Conservation (phyloP, 148 eudicot genomes). For the Amaranthus cruentus region DNA sequence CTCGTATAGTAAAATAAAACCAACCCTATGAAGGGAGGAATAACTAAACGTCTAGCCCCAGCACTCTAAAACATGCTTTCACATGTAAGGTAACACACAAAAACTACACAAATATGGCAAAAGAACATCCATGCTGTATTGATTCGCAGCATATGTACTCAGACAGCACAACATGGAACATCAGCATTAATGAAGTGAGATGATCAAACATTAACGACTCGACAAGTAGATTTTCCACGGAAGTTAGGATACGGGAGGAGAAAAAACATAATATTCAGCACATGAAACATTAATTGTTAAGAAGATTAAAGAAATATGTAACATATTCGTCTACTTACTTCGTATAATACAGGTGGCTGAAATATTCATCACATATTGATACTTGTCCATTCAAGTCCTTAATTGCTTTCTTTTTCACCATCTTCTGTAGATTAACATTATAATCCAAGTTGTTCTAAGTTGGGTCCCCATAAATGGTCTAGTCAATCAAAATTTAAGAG, state of each 20-base stretch:
- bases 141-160: not conserved
- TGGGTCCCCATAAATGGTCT: slow-evolving; percentile 7
- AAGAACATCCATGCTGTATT: not conserved
- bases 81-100: not conserved
- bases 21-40: not conserved
- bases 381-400: slow-evolving; percentile 10
- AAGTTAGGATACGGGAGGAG: slow-evolving; percentile 1
- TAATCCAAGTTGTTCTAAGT: not conserved
- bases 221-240: slow-evolving; percentile 13
- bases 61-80: not conserved
- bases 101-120: slow-evolving; percentile 5
- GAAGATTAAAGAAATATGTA: slow-evolving; percentile 1
- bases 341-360: slow-evolving; percentile 21
- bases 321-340: slow-evolving; percentile 21
- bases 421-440: not conserved
- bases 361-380: slow-evolving; percentile 21
- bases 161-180: slow-evolving; percentile 14
- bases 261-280: slow-evolving; percentile 5
- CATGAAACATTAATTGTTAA: slow-evolving; percentile 17
- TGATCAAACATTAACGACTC: slow-evolving; percentile 1
- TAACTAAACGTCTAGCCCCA: not conserved
- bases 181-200: not conserved
- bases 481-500: slow-evolving; percentile 19
- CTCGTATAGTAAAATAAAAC: not conserved
- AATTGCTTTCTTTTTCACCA: not conserved